Percentiles rank a stretch among this genome's conserved stretches.
Evolutionary conservation across 352 stramenopile genomes (phyloP).

Genomic region (Blastocystis sp.): DNA sequence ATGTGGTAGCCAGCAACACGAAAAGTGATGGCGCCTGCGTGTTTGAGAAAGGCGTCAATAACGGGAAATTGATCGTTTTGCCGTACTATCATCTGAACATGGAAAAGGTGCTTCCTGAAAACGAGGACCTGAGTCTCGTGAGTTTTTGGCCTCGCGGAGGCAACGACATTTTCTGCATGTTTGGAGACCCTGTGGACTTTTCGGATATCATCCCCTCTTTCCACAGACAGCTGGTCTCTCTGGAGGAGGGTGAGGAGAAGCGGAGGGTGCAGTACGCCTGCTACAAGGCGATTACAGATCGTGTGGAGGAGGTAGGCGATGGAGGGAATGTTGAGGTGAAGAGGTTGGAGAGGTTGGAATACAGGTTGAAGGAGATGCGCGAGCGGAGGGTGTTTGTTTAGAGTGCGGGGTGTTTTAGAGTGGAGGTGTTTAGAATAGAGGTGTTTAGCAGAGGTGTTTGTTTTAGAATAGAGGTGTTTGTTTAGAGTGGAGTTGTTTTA

Average conservation of each 20-base stretch:
- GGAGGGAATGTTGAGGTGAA: neutral
- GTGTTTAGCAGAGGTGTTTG: too few relatives aligned
- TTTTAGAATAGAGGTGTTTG: neutral
- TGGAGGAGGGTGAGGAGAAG: constrained; percentile 68
- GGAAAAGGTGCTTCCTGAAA: constrained; percentile 77
- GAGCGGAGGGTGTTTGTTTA: constrained; percentile 5
- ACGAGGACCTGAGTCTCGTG: constrained; percentile 73
- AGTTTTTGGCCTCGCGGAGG: constrained; percentile 64
- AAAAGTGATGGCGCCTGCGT: neutral
- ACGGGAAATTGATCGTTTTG: constrained; percentile 69
- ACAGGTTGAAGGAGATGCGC: constrained; percentile 19
- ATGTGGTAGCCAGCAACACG: constrained; percentile 69
- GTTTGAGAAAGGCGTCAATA: constrained; percentile 24
- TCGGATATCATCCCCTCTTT: neutral
- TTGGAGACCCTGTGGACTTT: constrained; percentile 74
- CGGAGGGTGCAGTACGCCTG: constrained; percentile 72
- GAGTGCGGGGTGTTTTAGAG: neutral
- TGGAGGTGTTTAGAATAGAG: too few relatives aligned
- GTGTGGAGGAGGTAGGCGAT: constrained; percentile 71
- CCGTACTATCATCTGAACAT: constrained; percentile 80
- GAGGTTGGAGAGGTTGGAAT: constrained; percentile 21
- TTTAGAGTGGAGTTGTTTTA: too few relatives aligned
- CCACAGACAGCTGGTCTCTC: constrained; percentile 17
- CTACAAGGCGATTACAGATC: constrained; percentile 77
- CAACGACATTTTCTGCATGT: constrained; percentile 64